Evolutionary conservation across 768 basidiomycete genomes (phyloP).

Genomic region (Bullera alba): DNA sequence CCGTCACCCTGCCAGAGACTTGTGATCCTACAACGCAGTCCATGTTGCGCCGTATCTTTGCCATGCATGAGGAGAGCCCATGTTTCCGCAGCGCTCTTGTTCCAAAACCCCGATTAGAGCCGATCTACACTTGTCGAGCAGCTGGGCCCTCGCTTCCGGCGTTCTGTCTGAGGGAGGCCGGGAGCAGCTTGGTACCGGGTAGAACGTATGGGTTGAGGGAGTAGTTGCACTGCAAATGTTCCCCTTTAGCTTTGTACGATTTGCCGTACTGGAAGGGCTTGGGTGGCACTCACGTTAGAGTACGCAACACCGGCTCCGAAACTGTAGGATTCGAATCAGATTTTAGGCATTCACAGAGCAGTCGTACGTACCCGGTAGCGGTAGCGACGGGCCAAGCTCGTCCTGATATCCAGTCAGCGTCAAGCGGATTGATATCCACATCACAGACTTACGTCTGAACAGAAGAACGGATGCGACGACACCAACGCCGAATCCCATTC

Average conservation of each 20-base stretch:
- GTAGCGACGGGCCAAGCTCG: slow-evolving; percentile 47
- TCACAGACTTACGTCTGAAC: slow-evolving; percentile 42
- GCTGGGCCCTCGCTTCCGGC: not conserved
- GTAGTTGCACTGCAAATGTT: slow-evolving; percentile 48
- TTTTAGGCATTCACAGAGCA: not conserved
- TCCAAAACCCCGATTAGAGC: too few species aligned
- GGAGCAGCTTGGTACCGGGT: slow-evolving; percentile 44
- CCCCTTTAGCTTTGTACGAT: too few species aligned
- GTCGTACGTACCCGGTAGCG: slow-evolving; percentile 46
- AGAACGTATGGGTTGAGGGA: slow-evolving; percentile 48
- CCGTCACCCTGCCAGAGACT: too few species aligned
- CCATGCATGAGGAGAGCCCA: too few species aligned
- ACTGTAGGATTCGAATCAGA: slow-evolving; percentile 11
- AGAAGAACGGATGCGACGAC: slow-evolving; percentile 46
- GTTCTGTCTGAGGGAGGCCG: slow-evolving; percentile 12
- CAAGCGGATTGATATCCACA: not conserved
- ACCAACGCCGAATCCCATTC: slow-evolving; percentile 47
- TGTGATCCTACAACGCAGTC: too few species aligned
- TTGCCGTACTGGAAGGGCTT: too few species aligned
- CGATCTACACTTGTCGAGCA: too few species aligned
- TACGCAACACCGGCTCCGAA: slow-evolving; percentile 47
- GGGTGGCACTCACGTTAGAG: slow-evolving; percentile 43
- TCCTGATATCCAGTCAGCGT: slow-evolving; percentile 20
- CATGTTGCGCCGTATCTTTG: too few species aligned
- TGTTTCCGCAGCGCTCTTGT: too few species aligned